Evolutionary conservation across 2,329 filamentous ascomycete genomes (phyloP).

Genomic region (Ophiostoma fasciatum): DNA sequence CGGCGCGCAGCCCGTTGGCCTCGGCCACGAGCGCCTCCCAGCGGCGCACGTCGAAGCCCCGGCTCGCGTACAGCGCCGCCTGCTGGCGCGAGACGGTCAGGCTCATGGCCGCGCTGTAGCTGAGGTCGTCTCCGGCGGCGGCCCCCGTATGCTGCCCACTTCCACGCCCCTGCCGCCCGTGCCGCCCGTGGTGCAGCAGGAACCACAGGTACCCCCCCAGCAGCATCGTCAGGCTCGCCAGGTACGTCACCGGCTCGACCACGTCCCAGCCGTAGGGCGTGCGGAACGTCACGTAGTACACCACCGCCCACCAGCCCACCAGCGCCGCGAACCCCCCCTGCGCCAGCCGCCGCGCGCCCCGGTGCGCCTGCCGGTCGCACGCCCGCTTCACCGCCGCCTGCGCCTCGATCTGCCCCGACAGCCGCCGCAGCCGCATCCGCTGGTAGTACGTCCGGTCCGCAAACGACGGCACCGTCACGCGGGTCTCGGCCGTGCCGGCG

Average conservation of each 20-base stretch:
- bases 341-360: slow-evolving; percentile 63
- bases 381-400: slow-evolving; percentile 64
- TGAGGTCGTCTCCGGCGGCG: slow-evolving; percentile 77
- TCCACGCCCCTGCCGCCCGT: too few relatives aligned
- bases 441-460: slow-evolving; percentile 83
- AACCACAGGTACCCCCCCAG: slow-evolving; percentile 93
- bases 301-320: slow-evolving; percentile 64
- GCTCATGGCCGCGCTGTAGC: slow-evolving; percentile 75
- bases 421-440: slow-evolving; percentile 58
- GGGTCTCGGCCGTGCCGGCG: slow-evolving; percentile 38
- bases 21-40: slow-evolving; percentile 75
- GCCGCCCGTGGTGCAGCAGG: slow-evolving; percentile 80
- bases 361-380: slow-evolving; percentile 65
- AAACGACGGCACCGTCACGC: slow-evolving; percentile 74
- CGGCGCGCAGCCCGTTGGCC: slow-evolving; percentile 58
- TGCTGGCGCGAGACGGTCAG: slow-evolving; percentile 71
- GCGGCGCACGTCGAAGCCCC: slow-evolving; percentile 58
- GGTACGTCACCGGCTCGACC: slow-evolving; percentile 82
- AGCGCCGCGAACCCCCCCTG: slow-evolving; percentile 64
- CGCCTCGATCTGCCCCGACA: slow-evolving; percentile 50
- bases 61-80: slow-evolving; percentile 56
- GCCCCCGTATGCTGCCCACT: too few relatives aligned
- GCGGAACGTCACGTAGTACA: slow-evolving; percentile 57
- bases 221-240: slow-evolving; percentile 71
- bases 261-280: slow-evolving; percentile 80